Conservation (phyloP, 805 yeast species). For the Saturnispora dispora region DNA sequence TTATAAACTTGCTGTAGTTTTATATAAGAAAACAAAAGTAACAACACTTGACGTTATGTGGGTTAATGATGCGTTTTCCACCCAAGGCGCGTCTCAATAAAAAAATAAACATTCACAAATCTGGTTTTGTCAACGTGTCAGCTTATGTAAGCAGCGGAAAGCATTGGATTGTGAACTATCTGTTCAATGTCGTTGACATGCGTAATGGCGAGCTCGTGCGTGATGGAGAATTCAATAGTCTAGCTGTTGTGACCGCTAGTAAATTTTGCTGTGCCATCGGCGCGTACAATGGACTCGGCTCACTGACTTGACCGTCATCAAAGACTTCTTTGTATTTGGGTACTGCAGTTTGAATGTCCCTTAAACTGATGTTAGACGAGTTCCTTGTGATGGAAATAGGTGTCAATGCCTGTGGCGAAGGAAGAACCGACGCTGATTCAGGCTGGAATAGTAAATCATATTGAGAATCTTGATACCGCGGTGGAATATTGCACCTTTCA, state of each 20-base stretch:
- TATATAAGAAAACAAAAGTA: background rate
- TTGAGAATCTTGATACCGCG: constrained; percentile 20
- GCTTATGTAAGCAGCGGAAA: background rate
- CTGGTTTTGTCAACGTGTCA: background rate
- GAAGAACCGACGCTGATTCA: background rate
- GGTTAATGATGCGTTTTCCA: background rate
- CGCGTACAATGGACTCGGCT: constrained; percentile 23
- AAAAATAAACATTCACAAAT: background rate
- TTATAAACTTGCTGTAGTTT: background rate
- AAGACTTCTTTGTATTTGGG: constrained; percentile 23
- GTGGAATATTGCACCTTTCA: constrained; percentile 12
- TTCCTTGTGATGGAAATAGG: constrained; percentile 1
- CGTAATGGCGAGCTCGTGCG: background rate
- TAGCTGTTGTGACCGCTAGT: background rate
- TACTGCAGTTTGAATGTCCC: constrained; percentile 10
- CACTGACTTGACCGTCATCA: constrained; percentile 22
- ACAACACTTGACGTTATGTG: background rate
- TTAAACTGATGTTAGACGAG: background rate
- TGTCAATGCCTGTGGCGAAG: background rate
- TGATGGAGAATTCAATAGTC: background rate
- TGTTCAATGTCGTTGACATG: background rate
- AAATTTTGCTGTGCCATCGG: background rate
- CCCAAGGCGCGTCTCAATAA: background rate
- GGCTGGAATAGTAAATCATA: constrained; percentile 18
- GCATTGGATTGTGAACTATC: background rate